Percentiles rank a stretch among this genome's conserved stretches.
Evolutionary conservation across 2,329 filamentous ascomycete genomes (phyloP).

Genomic region (Aspergillus brunneoviolaceus): DNA sequence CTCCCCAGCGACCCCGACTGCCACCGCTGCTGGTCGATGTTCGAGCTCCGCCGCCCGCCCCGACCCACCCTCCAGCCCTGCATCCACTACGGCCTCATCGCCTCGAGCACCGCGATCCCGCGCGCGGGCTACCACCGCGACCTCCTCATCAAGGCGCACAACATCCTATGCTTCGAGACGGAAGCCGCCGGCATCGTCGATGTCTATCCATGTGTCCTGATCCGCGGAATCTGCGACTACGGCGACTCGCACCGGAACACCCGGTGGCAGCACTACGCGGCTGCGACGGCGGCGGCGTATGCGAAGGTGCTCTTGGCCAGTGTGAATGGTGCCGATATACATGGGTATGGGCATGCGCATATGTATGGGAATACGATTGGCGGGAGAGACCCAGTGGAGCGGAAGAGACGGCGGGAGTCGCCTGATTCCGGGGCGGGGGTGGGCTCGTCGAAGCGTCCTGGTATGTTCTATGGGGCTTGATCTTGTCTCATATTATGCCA

Average conservation of each 20-base stretch:
- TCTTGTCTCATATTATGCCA: no score
- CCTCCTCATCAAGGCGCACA: neutral
- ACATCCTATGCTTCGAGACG: conserved; percentile 4
- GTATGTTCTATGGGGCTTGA: no score
- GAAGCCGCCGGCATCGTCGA: conserved; percentile 3
- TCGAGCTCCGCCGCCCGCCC: neutral
- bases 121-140: neutral
- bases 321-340: neutral
- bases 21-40: no score
- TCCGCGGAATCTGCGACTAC: conserved; percentile 21
- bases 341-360: no score
- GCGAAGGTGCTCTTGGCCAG: conserved; percentile 12
- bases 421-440: no score
- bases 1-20: neutral
- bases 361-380: no score
- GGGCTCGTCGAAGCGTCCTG: no score
- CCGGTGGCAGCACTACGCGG: conserved; percentile 21
- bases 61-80: neutral
- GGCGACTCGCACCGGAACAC: conserved; percentile 21
- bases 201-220: conserved; percentile 7
- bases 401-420: no score
- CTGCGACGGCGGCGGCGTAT: conserved; percentile 19
- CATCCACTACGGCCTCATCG: conserved; percentile 15
- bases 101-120: conserved; percentile 10
- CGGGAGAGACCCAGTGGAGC: no score